These are phyloP conservation scores for Malassezia japonica DNA, from an alignment of 1,284 basidiomycete genomes.

Conservation along the genomic window DNA sequence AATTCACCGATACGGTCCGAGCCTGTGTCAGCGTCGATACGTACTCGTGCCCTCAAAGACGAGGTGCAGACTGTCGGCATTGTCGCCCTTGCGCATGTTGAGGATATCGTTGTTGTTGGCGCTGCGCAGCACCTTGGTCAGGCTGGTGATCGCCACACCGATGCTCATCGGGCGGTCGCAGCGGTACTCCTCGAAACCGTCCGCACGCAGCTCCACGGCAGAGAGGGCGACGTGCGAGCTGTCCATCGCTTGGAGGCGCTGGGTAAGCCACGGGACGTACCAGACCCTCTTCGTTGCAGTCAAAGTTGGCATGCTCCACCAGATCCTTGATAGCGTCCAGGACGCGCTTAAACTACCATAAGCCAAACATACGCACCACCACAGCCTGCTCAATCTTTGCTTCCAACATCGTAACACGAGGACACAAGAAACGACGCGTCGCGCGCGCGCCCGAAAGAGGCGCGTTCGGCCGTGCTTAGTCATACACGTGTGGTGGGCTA, in stretches of 20 bases:
- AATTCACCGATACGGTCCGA: constrained; percentile 93
- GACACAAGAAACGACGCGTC: background rate
- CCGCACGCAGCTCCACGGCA: constrained; percentile 58
- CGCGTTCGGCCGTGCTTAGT: constrained; percentile 11
- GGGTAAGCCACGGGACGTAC: constrained; percentile 52
- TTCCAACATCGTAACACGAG: constrained; percentile 15
- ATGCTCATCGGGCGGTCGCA: constrained; percentile 88
- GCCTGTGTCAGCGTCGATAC: constrained; percentile 54
- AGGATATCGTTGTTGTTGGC: constrained; percentile 93
- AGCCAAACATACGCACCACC: constrained; percentile 10
- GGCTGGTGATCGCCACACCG: constrained; percentile 58
- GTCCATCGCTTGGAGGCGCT: constrained; percentile 81
- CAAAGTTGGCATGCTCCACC: constrained; percentile 94
- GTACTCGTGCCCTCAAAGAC: constrained; percentile 82
- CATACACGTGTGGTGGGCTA: constrained; percentile 1
- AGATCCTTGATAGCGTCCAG: constrained; percentile 79
- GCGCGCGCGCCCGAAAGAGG: constrained; percentile 6
- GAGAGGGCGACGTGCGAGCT: constrained; percentile 98
- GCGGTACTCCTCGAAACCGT: constrained; percentile 57
- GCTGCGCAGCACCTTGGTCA: constrained; percentile 93
- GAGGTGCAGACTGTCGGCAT: constrained; percentile 78
- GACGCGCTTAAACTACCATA: constrained; percentile 14
- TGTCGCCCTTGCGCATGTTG: constrained; percentile 82
- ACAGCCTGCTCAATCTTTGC: constrained; percentile 19
- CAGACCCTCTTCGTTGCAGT: constrained; percentile 88